Evolutionary conservation across 2,329 filamentous ascomycete species (phyloP), one percentile per base, ranked within the genome.

Genomic region (Phoma sp.): DNA sequence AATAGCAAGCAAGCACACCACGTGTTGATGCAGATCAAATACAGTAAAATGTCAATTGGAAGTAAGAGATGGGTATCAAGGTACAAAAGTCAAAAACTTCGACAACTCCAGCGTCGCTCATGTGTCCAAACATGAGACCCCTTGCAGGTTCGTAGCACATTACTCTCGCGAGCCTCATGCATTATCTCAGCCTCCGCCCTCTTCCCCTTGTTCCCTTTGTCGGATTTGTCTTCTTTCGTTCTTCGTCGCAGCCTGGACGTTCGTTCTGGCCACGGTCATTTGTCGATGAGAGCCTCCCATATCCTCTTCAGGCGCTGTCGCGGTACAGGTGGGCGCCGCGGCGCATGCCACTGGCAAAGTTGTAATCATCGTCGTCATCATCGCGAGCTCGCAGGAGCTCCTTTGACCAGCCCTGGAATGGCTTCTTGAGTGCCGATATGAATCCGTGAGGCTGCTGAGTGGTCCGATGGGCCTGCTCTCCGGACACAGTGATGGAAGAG

Each of bases 281-380:
- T 4, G 22, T 13, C 15, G 4, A 21, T 21, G 39, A 13, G 6
- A 9, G 19, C 40, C 21, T 21, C 27, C 7, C 17, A 5, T 17
- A 13, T 31, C 8, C 15, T 33, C 4, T 19, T 47, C 12, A 59
- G 12, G 37, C 36, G n/a, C 49, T 35, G 6, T 54, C 36, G 31
- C 45, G 54, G 32, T 59, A 56, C 12, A 55, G 37, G 19, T 56
- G 32, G 25, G 63, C 52, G 25, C 63, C 65, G 13, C 65, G 63
- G 17, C 59, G 57, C 48, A 57, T 57, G 25, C 65, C 64, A 19
- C 62, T 65, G 12, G 68, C 51, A 37, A 75, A 75, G 51, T 74
- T 75, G 58, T 75, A 75, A 38, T 74, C 70, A 45, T 76, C 73
- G 21, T 75, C 72, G 25, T 69, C 57, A 27, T 66, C 61, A 29